phyloP scores from a whole-genome alignment of 2,329 filamentous ascomycete species.

The Hypoxylon sp. region DNA sequence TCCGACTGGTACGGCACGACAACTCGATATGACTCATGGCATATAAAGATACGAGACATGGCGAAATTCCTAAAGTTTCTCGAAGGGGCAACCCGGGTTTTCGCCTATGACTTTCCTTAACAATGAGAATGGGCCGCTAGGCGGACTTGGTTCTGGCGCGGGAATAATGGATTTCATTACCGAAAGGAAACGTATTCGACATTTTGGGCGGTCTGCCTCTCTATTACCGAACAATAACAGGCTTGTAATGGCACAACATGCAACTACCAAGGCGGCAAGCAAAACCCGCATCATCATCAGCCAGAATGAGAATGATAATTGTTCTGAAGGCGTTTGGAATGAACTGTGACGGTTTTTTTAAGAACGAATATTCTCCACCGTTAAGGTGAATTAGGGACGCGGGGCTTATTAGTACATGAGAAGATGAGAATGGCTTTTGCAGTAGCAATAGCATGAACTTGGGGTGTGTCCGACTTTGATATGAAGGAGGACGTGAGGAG shows the following conservation, averaged over 20 bases:
- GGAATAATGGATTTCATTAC: conserved; percentile 31
- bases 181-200: conserved; percentile 33
- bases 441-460: conserved; percentile 31
- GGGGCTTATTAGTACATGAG: conserved; percentile 28
- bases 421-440: conserved; percentile 45
- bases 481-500: conserved; percentile 1
- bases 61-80: conserved; percentile 37
- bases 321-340: conserved; percentile 22
- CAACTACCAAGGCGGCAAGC: not conserved
- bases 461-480: conserved; percentile 4
- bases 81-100: conserved; percentile 25
- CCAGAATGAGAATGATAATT: conserved; percentile 15
- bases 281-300: conserved; percentile 10
- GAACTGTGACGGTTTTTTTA: conserved; percentile 19
- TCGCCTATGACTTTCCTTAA: conserved; percentile 42
- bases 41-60: conserved; percentile 45
- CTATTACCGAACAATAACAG: conserved; percentile 9
- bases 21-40: conserved; percentile 47
- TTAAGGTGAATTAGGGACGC: conserved; percentile 11
- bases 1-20: conserved; percentile 41
- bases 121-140: conserved; percentile 31
- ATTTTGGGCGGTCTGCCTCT: conserved; percentile 26
- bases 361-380: conserved; percentile 17
- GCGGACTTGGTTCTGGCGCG: conserved; percentile 28
- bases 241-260: conserved; percentile 6